Evolutionary conservation across 1,139 yeast genomes (phyloP).

Genomic region (Komagataea norvegica): DNA sequence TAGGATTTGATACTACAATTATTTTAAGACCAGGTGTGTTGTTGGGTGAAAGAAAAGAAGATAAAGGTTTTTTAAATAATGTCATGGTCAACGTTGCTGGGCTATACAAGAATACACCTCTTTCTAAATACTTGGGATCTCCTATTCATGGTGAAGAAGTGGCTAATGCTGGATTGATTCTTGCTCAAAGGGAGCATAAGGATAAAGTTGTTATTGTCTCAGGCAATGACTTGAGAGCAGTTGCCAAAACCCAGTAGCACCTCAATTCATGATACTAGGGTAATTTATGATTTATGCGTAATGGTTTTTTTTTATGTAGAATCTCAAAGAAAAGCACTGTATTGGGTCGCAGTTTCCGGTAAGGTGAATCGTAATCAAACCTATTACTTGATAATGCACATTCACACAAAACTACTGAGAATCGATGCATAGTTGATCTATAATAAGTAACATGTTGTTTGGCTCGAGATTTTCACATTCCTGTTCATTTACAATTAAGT

Average conservation of each 20-base stretch:
- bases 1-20: slow-evolving; percentile 61
- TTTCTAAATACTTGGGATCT: slow-evolving; percentile 11
- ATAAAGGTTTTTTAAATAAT: slow-evolving; percentile 32
- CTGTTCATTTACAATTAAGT: too few species aligned
- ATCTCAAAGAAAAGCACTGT: too few species aligned
- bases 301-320: too few species aligned
- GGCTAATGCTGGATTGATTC: slow-evolving; percentile 22
- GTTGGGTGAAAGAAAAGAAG: slow-evolving; percentile 51
- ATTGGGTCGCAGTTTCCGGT: too few species aligned
- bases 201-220: slow-evolving; percentile 17
- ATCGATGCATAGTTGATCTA: too few species aligned
- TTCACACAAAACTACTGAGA: too few species aligned
- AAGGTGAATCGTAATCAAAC: too few species aligned
- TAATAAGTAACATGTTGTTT: too few species aligned
- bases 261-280: too few species aligned
- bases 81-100: slow-evolving; percentile 7
- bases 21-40: slow-evolving; percentile 69
- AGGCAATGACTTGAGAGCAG: slow-evolving; percentile 17
- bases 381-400: too few species aligned
- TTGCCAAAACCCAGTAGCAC: slow-evolving; percentile 7
- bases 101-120: slow-evolving; percentile 11
- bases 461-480: too few species aligned
- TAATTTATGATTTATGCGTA: too few species aligned
- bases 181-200: slow-evolving; percentile 11
- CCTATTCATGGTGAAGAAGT: slow-evolving; percentile 25